Evolutionary conservation across 805 yeast genomes (phyloP).

Genomic region (Priceomyces melissophilus): DNA sequence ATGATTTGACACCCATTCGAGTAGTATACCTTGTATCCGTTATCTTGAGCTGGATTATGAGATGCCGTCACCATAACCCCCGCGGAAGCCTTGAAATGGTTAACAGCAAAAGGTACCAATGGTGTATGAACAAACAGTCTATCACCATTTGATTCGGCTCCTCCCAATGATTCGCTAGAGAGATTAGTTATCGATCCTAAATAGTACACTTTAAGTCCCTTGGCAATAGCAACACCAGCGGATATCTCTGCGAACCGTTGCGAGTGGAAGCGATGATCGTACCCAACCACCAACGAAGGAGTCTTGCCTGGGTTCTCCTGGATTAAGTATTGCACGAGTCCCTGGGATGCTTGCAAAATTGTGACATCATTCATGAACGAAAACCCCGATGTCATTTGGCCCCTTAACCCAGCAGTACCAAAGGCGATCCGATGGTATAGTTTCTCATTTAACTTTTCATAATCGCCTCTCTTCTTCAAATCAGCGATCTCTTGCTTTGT

Average conservation of each 20-base stretch:
- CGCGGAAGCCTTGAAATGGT: slow-evolving; percentile 55
- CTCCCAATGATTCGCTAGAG: slow-evolving; percentile 22
- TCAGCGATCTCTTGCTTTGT: slow-evolving; percentile 55
- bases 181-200: slow-evolving; percentile 42
- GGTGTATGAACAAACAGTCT: slow-evolving; percentile 69
- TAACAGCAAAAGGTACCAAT: slow-evolving; percentile 84
- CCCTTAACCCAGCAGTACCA: slow-evolving; percentile 92
- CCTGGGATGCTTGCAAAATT: slow-evolving; percentile 86
- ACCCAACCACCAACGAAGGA: slow-evolving; percentile 68
- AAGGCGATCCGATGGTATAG: slow-evolving; percentile 65
- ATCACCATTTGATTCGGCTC: slow-evolving; percentile 5
- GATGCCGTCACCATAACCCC: slow-evolving; percentile 95
- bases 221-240: slow-evolving; percentile 64
- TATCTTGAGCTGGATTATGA: slow-evolving; percentile 80
- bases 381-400: slow-evolving; percentile 89
- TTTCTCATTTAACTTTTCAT: slow-evolving; percentile 47
- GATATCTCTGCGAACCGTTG: slow-evolving; percentile 74
- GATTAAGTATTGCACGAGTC: slow-evolving; percentile 53
- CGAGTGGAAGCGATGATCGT: slow-evolving; percentile 88
- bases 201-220: slow-evolving; percentile 69
- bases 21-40: slow-evolving; percentile 94
- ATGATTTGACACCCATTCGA: slow-evolving; percentile 93
- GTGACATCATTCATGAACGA: slow-evolving; percentile 86
- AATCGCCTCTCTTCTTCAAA: slow-evolving; percentile 37
- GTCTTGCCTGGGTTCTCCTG: slow-evolving; percentile 13